Evolutionary conservation across 768 basidiomycete genomes (phyloP).

Genomic region (Suillus plorans): DNA sequence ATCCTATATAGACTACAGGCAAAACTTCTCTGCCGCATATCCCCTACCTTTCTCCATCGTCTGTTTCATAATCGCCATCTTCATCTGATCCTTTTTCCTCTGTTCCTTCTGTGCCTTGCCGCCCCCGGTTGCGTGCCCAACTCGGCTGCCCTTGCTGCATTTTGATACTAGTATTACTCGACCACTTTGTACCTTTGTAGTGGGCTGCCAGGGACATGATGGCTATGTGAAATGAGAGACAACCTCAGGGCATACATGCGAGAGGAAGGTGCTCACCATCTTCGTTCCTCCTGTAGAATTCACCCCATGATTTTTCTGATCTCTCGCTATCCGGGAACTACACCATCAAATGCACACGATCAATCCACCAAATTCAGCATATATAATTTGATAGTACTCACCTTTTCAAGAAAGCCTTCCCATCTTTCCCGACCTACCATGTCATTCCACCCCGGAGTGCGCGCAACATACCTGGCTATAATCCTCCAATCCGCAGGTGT

Average conservation of each 20-base stretch:
- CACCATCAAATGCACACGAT: neutral
- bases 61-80: conserved; percentile 23
- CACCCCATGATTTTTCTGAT: conserved; percentile 57
- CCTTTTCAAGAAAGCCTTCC: conserved; percentile 52
- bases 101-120: neutral
- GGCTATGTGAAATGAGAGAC: conserved; percentile 11
- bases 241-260: conserved; percentile 5
- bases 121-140: conserved; percentile 18
- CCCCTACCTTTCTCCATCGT: conserved; percentile 14
- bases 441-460: conserved; percentile 44
- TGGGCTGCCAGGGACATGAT: conserved; percentile 25
- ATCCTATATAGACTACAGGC: neutral
- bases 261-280: conserved; percentile 36
- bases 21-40: neutral
- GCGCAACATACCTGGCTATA: conserved; percentile 59
- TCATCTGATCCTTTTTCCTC: conserved; percentile 13
- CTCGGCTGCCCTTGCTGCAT: conserved; percentile 23
- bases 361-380: neutral
- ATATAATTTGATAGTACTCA: conserved; percentile 26
- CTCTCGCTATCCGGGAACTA: conserved; percentile 52
- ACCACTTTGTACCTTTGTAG: conserved; percentile 18
- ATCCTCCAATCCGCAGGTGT: conserved; percentile 63
- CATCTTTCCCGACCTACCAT: conserved; percentile 49
- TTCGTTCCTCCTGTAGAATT: conserved; percentile 56
- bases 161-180: conserved; percentile 11